phyloP scores from a whole-genome alignment of 805 yeast species.

The Torulaspora franciscae region DNA sequence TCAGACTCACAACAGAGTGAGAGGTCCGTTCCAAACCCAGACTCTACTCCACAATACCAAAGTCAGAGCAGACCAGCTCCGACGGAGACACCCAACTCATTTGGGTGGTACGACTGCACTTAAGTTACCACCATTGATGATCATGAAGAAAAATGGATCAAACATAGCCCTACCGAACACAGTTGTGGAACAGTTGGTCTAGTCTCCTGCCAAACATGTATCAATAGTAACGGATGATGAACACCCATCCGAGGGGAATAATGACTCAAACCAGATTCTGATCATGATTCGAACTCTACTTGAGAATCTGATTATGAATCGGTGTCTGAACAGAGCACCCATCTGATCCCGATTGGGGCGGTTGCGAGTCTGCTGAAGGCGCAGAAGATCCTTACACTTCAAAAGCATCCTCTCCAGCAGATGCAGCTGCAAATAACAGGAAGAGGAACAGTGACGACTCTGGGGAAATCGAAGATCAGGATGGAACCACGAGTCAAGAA shows the following conservation, averaged over 20 bases:
- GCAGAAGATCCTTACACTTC: not conserved
- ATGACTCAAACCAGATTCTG: no score
- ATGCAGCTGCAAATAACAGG: not conserved
- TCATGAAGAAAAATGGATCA: not conserved
- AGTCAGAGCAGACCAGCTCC: not conserved
- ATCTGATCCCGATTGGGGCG: not conserved
- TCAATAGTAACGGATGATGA: not conserved
- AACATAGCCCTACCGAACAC: not conserved
- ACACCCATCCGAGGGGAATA: not conserved
- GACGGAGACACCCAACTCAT: not conserved
- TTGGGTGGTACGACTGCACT: not conserved
- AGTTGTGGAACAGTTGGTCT: not conserved
- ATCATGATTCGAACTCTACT: no score
- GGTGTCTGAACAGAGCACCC: not conserved
- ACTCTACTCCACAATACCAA: not conserved
- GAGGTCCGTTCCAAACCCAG: not conserved
- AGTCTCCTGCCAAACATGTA: not conserved
- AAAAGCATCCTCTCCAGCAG: not conserved
- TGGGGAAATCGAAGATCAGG: not conserved
- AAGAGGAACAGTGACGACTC: not conserved
- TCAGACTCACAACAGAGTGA: not conserved
- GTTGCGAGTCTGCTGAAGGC: not conserved
- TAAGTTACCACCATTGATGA: not conserved
- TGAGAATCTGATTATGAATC: not conserved
- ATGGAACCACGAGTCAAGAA: not conserved